These are phyloP conservation scores for Irpex sp. DNA, from an alignment of 1,284 basidiomycete genomes.

Conservation along the genomic window DNA sequence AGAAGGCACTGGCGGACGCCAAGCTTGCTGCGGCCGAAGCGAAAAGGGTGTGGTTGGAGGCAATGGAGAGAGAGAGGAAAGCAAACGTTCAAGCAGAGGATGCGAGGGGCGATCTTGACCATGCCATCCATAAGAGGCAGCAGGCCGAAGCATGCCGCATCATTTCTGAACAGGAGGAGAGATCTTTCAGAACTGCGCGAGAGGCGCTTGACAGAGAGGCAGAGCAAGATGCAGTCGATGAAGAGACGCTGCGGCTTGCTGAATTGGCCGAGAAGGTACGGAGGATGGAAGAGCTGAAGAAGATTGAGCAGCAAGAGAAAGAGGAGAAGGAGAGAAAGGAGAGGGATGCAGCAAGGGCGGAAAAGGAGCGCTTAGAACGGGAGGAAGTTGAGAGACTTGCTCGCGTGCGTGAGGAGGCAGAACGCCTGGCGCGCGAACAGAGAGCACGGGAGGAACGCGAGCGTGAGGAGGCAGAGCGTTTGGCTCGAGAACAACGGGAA, in stretches of 20 bases:
- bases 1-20: neutral
- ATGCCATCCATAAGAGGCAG: neutral
- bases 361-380: constrained; percentile 64
- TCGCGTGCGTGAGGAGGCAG: constrained; percentile 29
- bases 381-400: constrained; percentile 33
- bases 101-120: neutral
- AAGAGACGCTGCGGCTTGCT: neutral
- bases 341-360: constrained; percentile 51
- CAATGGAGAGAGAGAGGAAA: neutral
- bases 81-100: neutral
- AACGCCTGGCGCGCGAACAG: constrained; percentile 17
- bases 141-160: neutral
- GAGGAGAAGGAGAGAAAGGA: neutral
- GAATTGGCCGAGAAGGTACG: neutral
- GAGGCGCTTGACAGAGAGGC: neutral
- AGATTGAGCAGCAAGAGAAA: neutral
- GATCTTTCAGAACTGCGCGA: neutral
- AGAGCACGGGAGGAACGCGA: constrained; percentile 47
- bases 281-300: constrained; percentile 1
- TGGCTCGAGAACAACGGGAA: neutral
- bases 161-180: neutral
- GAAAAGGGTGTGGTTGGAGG: neutral
- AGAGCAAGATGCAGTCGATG: constrained; percentile 1
- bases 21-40: neutral
- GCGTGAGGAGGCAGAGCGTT: constrained; percentile 30